A percentile compares a stretch with the other conserved stretches of the same genome.
Conservation (phyloP, 495 filamentous ascomycete species). For the Filosporella fistucella region DNA sequence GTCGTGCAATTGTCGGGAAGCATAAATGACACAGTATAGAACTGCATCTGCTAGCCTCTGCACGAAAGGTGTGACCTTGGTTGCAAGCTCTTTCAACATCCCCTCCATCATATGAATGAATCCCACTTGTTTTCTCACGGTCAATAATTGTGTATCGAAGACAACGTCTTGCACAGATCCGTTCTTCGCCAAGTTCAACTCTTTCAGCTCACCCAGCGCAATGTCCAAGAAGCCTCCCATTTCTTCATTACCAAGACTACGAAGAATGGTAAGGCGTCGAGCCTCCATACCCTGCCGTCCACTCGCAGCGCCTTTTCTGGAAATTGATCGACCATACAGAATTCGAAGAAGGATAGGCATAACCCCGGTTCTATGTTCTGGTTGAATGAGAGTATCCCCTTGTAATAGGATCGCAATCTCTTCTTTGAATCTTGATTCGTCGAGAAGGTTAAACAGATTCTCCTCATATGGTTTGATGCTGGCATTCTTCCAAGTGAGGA, state of each 20-base stretch:
- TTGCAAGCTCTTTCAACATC: slow-evolving; percentile 78
- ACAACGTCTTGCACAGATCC: slow-evolving; percentile 38
- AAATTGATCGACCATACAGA: slow-evolving; percentile 84
- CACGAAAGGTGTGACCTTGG: slow-evolving; percentile 56
- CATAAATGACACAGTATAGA: slow-evolving; percentile 70
- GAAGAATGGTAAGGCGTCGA: slow-evolving; percentile 52
- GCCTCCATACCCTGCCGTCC: slow-evolving; percentile 57
- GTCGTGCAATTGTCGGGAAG: slow-evolving; percentile 54
- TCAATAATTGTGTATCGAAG: slow-evolving; percentile 50
- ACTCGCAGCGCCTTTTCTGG: slow-evolving; percentile 66
- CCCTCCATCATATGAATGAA: slow-evolving; percentile 85
- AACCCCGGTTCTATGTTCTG: slow-evolving; percentile 62
- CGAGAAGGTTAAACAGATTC: slow-evolving; percentile 80
- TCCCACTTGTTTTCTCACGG: slow-evolving; percentile 75
- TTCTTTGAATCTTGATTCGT: slow-evolving; percentile 88
- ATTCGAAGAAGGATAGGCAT: slow-evolving; percentile 85
- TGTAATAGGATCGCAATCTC: slow-evolving; percentile 85
- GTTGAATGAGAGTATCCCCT: slow-evolving; percentile 70
- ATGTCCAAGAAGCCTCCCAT: slow-evolving; percentile 78
- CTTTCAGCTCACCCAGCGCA: slow-evolving; percentile 64
- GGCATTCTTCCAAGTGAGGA: slow-evolving; percentile 82
- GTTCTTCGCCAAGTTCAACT: slow-evolving; percentile 50
- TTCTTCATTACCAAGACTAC: slow-evolving; percentile 52
- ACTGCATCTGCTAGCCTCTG: slow-evolving; percentile 64
- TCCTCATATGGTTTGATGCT: slow-evolving; percentile 77